Percentiles rank a stretch among this genome's conserved stretches.
These are phyloP conservation scores for Pseudocercospora ulei DNA, from an alignment of 2,329 filamentous ascomycete genomes.

Conservation along the genomic window DNA sequence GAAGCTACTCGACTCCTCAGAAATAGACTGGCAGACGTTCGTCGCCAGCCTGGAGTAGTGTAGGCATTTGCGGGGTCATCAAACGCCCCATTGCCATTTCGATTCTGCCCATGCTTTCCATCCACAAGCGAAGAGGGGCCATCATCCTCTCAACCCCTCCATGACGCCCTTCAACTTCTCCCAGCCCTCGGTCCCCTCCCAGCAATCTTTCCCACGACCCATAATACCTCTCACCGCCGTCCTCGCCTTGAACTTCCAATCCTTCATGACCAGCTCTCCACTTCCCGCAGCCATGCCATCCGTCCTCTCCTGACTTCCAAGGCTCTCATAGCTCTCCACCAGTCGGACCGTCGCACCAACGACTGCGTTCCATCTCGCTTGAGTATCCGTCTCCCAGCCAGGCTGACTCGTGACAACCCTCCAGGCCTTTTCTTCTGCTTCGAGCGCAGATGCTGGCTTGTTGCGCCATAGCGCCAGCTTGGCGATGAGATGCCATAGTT, in stretches of 20 bases:
- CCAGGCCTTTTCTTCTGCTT: slow-evolving; percentile 85
- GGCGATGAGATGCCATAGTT: slow-evolving; percentile 66
- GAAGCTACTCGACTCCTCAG: too few relatives aligned
- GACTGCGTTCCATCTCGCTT: slow-evolving; percentile 59
- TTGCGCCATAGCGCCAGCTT: slow-evolving; percentile 63
- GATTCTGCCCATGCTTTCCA: background rate
- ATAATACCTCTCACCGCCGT: slow-evolving; percentile 75
- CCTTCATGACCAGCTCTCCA: slow-evolving; percentile 57
- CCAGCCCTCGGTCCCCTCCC: slow-evolving; percentile 70
- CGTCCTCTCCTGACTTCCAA: slow-evolving; percentile 44
- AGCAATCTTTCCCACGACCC: slow-evolving; percentile 67
- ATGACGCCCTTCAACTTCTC: slow-evolving; percentile 46
- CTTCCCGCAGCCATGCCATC: slow-evolving; percentile 43
- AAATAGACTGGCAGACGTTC: too few relatives aligned
- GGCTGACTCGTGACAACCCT: slow-evolving; percentile 55
- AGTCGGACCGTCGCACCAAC: slow-evolving; percentile 71
- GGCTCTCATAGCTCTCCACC: slow-evolving; percentile 72
- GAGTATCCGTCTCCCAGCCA: slow-evolving; percentile 48
- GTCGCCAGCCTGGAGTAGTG: too few relatives aligned
- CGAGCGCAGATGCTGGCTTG: slow-evolving; percentile 62
- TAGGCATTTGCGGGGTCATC: too few relatives aligned
- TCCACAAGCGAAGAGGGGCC: background rate
- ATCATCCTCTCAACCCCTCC: slow-evolving; percentile 36
- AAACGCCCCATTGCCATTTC: too few relatives aligned
- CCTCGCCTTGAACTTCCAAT: slow-evolving; percentile 82